Base-by-base conservation (phyloP, 2,329 filamentous ascomycete genomes). In the Venturia nashicola region DNA sequence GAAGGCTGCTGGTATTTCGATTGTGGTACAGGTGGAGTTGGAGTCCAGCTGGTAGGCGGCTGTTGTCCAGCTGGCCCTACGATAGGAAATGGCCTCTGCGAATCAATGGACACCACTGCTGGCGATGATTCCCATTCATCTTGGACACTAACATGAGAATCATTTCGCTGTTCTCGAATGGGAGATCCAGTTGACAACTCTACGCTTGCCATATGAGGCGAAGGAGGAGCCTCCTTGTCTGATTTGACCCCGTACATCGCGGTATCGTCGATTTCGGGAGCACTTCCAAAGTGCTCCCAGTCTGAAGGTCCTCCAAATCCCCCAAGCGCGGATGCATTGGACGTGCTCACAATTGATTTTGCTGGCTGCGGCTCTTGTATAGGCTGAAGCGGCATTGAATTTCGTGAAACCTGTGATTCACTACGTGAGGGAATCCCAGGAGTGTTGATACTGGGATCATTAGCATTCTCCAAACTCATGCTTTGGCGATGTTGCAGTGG, bases 231-330 rank as follows among this genome's bases (percentile, higher is more conserved):
- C 42, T 43, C 39, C 12, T 20, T 20, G 48, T 63, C 61, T 23
- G 27, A 55, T 57, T 64, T 59, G 9, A 46, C 55, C 16, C 57
- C 62, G 23, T 72, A 74, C 7, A 72, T 51, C 9, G 71, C 72
- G 42, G 73, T 72, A 51, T 75, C 73, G 44, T 75, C 73, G 42
- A 74, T 69, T 54, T 74, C 73, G n/a, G 70, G 71, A 8, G 63
- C 68, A 7, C 60, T 66, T 9, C 62, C 65, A 36, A 67, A 65
- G 23, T 65, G 61, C 42, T 65, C 61, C 65, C 65, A 66, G 39
- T 66, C 65, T 20, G 65, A 66, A 5, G 65, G 64, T 18, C 59
- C 65, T 18, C 60, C 65, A 57, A 51, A 66, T 34, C 55, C 64
- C 5, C 61, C 51, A 14, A 65, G 51, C 9, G 54, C 64, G 36